A percentile compares a stretch with the other conserved stretches of the same genome.
These are phyloP conservation scores for Talaromyces albobiverticillius DNA, from an alignment of 2,329 filamentous ascomycete species.

Conservation along the genomic window DNA sequence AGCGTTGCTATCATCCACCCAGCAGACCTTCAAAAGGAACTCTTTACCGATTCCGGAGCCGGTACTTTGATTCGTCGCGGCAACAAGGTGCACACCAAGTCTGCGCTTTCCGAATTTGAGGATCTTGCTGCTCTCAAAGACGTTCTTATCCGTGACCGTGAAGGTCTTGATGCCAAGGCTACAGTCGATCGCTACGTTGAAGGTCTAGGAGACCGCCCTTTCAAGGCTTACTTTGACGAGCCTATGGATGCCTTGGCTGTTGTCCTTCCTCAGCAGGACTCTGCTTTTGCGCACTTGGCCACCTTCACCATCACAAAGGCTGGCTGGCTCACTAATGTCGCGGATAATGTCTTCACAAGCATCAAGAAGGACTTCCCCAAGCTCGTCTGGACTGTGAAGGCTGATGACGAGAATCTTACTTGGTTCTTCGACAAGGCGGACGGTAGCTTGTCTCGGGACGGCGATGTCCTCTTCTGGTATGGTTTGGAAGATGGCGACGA, in stretches of 20 bases:
- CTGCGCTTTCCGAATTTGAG: slow-evolving; percentile 69
- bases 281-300: slow-evolving; percentile 74
- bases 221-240: slow-evolving; percentile 94
- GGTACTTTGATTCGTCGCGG: slow-evolving; percentile 90
- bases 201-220: slow-evolving; percentile 70
- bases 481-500: slow-evolving; percentile 79
- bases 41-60: slow-evolving; percentile 93
- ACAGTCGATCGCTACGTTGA: slow-evolving; percentile 86
- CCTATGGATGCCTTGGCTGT: slow-evolving; percentile 89
- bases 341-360: slow-evolving; percentile 89
- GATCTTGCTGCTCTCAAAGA: slow-evolving; percentile 76
- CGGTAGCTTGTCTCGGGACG: slow-evolving; percentile 79
- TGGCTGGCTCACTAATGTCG: slow-evolving; percentile 90
- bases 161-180: slow-evolving; percentile 75
- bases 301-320: slow-evolving; percentile 92
- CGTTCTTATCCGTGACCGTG: slow-evolving; percentile 75
- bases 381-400: slow-evolving; percentile 93
- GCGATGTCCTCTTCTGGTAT: slow-evolving; percentile 95
- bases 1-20: slow-evolving; percentile 98
- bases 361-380: slow-evolving; percentile 92
- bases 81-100: slow-evolving; percentile 77
- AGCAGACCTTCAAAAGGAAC: slow-evolving; percentile 89
- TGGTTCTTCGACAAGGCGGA: slow-evolving; percentile 99
- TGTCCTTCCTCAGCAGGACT: slow-evolving; percentile 67
- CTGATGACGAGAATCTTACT: slow-evolving; percentile 91